A percentile compares a stretch with the other conserved stretches of the same genome.
These are phyloP conservation scores for Clohesyomyces aquaticus DNA, from an alignment of 495 filamentous ascomycete genomes.

Conservation along the genomic window DNA sequence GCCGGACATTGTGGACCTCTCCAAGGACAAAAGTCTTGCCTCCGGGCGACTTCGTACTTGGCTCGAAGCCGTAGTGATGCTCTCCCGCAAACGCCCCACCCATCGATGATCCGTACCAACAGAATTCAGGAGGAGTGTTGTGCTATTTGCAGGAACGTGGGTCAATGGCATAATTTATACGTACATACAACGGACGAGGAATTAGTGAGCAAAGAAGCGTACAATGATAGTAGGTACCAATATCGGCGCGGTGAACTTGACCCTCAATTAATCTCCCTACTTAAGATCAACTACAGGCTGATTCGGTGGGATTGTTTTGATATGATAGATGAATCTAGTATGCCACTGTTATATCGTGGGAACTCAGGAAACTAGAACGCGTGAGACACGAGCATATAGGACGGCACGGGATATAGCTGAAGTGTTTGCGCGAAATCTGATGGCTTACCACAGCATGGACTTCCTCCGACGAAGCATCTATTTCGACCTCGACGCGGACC, in stretches of 20 bases:
- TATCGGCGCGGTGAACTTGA: not conserved
- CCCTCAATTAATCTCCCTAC: slow-evolving; percentile 10
- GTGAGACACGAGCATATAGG: not conserved
- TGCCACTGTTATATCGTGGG: slow-evolving; percentile 16
- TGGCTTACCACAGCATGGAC: slow-evolving; percentile 11
- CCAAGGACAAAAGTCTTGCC: slow-evolving; percentile 22
- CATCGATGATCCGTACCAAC: not conserved
- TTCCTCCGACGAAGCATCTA: slow-evolving; percentile 4
- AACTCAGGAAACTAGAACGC: slow-evolving; percentile 9
- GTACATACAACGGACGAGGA: not conserved
- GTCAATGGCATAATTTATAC: not conserved
- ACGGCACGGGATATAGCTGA: not conserved
- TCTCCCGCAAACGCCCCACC: slow-evolving; percentile 7
- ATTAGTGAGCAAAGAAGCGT: not conserved
- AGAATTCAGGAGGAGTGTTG: slow-evolving; percentile 17
- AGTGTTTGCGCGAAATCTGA: not conserved
- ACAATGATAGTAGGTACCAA: slow-evolving; percentile 11
- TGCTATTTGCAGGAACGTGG: not conserved
- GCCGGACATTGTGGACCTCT: slow-evolving; percentile 12
- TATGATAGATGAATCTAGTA: slow-evolving; percentile 6
- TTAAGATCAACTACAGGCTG: not conserved
- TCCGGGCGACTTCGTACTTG: slow-evolving; percentile 9
- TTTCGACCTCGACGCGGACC: slow-evolving; percentile 14
- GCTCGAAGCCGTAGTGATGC: slow-evolving; percentile 9
- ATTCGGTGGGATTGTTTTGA: not conserved